Percentiles rank a stretch among this genome's conserved stretches.
These are phyloP conservation scores for Guillardia theta DNA, from an alignment of 78 protist species.

Conservation along the genomic window DNA sequence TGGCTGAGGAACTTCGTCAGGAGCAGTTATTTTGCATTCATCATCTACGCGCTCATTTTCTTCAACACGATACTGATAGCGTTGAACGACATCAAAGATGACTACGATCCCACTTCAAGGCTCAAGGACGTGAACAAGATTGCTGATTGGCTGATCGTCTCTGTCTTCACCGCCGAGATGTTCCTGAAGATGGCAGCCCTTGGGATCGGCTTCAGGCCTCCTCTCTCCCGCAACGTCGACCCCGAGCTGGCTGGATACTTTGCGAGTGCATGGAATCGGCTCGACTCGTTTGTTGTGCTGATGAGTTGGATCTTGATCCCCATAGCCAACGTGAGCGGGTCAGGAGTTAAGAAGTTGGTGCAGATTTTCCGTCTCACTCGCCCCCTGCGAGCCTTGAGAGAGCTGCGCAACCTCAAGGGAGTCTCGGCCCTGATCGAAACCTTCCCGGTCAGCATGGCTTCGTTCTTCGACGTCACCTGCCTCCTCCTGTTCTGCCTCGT, in stretches of 20 bases:
- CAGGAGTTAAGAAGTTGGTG: neutral
- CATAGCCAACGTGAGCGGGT: neutral
- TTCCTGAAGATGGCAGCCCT: neutral
- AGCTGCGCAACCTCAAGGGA: neutral
- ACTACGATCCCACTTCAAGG: neutral
- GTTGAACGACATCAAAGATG: neutral
- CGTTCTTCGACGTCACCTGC: neutral
- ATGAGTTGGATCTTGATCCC: slow-evolving; percentile 18
- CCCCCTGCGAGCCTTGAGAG: neutral
- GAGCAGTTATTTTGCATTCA: too few species aligned
- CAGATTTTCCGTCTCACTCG: neutral
- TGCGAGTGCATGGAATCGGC: neutral
- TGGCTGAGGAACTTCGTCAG: too few species aligned
- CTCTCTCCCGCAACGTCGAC: neutral
- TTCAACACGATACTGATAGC: neutral
- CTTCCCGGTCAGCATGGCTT: neutral
- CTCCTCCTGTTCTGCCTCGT: neutral
- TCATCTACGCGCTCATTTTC: too few species aligned
- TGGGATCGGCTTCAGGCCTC: neutral
- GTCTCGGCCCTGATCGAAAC: neutral
- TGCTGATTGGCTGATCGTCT: slow-evolving; percentile 8
- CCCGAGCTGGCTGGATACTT: neutral
- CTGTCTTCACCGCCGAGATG: neutral
- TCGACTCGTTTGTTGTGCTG: slow-evolving; percentile 23
- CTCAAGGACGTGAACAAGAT: neutral